Evolutionary conservation across 2,329 filamentous ascomycete genomes (phyloP), one percentile per base, ranked within the genome.

Genomic region (Neonectria punicea): DNA sequence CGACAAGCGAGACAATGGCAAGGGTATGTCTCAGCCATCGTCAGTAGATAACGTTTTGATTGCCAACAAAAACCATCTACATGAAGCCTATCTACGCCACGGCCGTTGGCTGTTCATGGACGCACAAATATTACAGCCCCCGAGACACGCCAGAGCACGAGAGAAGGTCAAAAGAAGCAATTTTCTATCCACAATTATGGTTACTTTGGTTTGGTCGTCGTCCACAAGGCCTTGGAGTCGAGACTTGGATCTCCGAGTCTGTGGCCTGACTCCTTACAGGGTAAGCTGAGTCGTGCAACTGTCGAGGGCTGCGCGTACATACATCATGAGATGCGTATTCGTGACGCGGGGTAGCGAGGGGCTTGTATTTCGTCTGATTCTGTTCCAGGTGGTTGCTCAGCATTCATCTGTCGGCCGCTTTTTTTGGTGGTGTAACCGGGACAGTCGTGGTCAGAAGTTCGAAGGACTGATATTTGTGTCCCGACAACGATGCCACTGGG

Each of bases 311-410:
- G n/a, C 49, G 25, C 25, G 25, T 25, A n/a, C 49, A 34, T 3
- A n/a, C 30, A 20, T 51, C 49, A 34, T n/a, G 32, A 34, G 49
- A 36, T 51, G 28, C 18, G 5, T 16, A 34, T 36, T 51, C 49
- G 47, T 28, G 28, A 51, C 30, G n/a, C 16, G 30, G 30, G 30
- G 49, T 34, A 51, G 18, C 49, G 10, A 34, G 49, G 30, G 30
- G 49, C 30, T 16, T 36, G 30, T 34, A 51, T 20, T 6, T 51
- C 28, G n/a, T 13, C 32, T 6, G 13, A 13, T 20, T 11, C 3
- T 16, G n/a, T 18, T 51, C 30, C 49, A 20, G 10, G 30, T 51
- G 49, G 49, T 51, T 51, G n/a, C 49, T 51, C 49, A 51, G n/a
- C 25, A 34, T 51, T 14, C 8, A 50, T 51, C 10, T 13, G 28